Percentiles rank a stretch among this genome's conserved stretches.
phyloP scores from a whole-genome alignment of 2,329 filamentous ascomycete species.

The Alternaria ventricosa region DNA sequence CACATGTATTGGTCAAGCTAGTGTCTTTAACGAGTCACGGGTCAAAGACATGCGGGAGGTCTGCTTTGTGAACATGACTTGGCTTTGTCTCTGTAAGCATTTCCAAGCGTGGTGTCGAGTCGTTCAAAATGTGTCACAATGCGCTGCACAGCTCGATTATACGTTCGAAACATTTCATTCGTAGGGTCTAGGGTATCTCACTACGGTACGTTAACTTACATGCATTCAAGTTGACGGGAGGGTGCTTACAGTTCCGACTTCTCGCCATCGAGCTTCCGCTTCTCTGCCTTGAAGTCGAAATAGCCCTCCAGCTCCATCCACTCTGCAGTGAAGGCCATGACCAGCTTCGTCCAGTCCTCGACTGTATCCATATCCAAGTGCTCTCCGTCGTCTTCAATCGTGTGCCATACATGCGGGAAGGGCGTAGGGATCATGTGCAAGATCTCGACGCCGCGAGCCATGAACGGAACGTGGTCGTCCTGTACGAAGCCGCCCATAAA shows the following conservation, averaged over 20 bases:
- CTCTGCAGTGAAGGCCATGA: constrained; percentile 85
- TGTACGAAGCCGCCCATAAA: constrained; percentile 67
- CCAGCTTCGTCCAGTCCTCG: constrained; percentile 86
- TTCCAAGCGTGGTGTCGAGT: not conserved
- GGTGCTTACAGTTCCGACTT: constrained; percentile 49
- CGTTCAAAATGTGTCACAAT: not conserved
- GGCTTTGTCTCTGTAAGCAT: constrained; percentile 12
- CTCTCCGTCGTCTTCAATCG: constrained; percentile 79
- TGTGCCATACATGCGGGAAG: constrained; percentile 89
- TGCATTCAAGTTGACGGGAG: constrained; percentile 9
- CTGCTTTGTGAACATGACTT: not conserved
- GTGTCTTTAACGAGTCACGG: not conserved
- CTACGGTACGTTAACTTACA: constrained; percentile 33
- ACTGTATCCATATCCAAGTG: constrained; percentile 83
- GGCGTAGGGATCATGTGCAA: constrained; percentile 86
- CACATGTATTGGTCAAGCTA: not conserved
- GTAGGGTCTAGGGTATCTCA: constrained; percentile 37
- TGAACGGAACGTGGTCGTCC: constrained; percentile 93
- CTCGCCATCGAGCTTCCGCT: constrained; percentile 20
- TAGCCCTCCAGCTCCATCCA: constrained; percentile 75
- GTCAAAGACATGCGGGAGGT: not conserved
- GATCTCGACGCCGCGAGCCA: constrained; percentile 86
- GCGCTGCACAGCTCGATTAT: not conserved
- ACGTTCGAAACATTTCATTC: constrained; percentile 4
- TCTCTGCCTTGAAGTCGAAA: constrained; percentile 34